Base-by-base conservation (phyloP, 352 stramenopile species). In the Globisporangium carolinianum region DNA sequence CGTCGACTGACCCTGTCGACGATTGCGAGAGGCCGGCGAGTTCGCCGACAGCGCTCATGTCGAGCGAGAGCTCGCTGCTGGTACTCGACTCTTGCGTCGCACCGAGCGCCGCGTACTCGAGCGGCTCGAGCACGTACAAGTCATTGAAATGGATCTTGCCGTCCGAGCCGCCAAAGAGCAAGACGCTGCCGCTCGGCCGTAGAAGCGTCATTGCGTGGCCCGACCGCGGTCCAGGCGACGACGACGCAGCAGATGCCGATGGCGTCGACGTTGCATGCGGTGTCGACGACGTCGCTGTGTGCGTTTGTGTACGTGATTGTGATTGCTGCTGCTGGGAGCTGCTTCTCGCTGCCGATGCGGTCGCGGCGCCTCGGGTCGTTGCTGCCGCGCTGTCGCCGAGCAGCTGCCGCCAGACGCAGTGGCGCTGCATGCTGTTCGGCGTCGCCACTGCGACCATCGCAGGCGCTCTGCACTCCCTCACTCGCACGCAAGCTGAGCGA, bases 111-210 rank as follows among this genome's bases (percentile, higher is more conserved):
- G 58, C 45, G 43, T 43, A 58, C 17, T 41, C n/a, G 35, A 36
- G 47, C 43, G 51, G 51, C 35, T 63, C 51, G 43, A 52, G 58
- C 51, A 57, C 58, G 62, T 39, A 47, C 17, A 87, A 68, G 60
- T 91, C 81, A 54, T 82, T 73, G 58, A 79, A 80, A 60, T 84
- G 84, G 41, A 72, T 64, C 47, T 73, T 63, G 36, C 76, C 73
- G 65, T 87, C 73, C 15, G 74, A 84, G 11, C 80, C 80, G 17
- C 80, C 80, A 55, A 87, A 87, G 18, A 87, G 47, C 14, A 90
- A 62, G 47, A 85, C 56, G 66, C 76, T 87, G 14, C 60, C 47
- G 4, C 67, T 75, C 32, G 74, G 66, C 36, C 58, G 18, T 36
- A 90, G 60, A 36, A 85, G 65, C 53, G 77, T 75, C 70, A 85